Evolutionary conservation across 1,139 yeast species (phyloP), one percentile per base, ranked within the genome.

Genomic region (Wickerhamomyces sp.): DNA sequence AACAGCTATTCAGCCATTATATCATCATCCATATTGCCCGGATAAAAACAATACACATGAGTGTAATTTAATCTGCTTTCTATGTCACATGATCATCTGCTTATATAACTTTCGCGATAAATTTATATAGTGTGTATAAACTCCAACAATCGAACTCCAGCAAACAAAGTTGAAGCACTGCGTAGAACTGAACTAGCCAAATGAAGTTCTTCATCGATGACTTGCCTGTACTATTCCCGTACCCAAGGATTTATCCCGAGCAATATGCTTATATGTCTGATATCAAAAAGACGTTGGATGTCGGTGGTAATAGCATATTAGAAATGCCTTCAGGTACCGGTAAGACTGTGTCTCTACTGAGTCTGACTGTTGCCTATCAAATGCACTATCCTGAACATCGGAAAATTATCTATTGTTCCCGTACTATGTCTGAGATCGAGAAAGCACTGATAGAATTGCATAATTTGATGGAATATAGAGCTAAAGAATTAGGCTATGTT

Each of bases 251-350:
- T 44, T 92, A 92, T 59, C 99, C 99, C 1, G 99, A 92, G 63
- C 99, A 92, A 60, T 92, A 90, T 70, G 92, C 92, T 32, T 92
- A 92, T 64, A 92, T 92, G 97, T 78, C 95, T 52, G 97, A 92
- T 61, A 83, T 92, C 52, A 92, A 92, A 66, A 81, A 82, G 59
- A 86, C 97, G 1, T 67, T 92, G 37, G 99, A 92, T 68, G 95
- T 84, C 2, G 97, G 97, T 1, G 98, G 97, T n/a, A 89, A 90
- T 61, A 86, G 97, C 65, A 90, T 92, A 41, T 64, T 92, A 57
- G 99, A 92, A 67, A 92, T 92, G 99, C 99, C 99, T 54, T 92
- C 99, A n/a, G 99, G 99, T 3, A 92, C 99, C 5, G 99, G 99
- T 32, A 92, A 92, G 60, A 92, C 99, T 30, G 86, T 92, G 5